These are phyloP conservation scores for Cutaneotrichosporon arboriforme DNA, from an alignment of 1,284 basidiomycete genomes.

Conservation along the genomic window DNA sequence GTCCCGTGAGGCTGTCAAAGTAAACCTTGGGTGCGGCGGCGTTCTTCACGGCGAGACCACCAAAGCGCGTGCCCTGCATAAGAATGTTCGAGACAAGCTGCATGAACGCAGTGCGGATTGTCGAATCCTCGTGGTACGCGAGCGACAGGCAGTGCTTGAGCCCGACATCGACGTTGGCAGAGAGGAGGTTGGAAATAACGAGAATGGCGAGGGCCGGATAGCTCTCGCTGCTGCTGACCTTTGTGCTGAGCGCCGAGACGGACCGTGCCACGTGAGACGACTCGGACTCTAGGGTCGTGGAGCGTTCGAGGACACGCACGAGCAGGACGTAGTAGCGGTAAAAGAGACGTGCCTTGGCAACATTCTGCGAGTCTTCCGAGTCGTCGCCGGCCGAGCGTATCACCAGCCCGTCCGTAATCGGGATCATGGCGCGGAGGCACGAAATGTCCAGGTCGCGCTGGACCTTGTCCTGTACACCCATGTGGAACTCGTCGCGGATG, in stretches of 20 bases:
- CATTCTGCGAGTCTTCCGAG: constrained; percentile 60
- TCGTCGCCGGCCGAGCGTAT: constrained; percentile 59
- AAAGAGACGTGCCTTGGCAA: constrained; percentile 69
- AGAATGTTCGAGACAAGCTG: constrained; percentile 83
- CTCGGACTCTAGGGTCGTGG: constrained; percentile 17
- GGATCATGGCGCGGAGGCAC: constrained; percentile 65
- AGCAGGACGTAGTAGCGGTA: constrained; percentile 67
- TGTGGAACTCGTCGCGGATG: constrained; percentile 21
- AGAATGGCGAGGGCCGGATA: constrained; percentile 50
- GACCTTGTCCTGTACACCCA: constrained; percentile 15
- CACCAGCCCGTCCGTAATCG: constrained; percentile 68
- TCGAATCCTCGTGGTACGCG: constrained; percentile 69
- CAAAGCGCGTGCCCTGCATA: constrained; percentile 60
- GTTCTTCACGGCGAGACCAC: constrained; percentile 26
- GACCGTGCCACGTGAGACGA: constrained; percentile 18
- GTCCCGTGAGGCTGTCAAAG: constrained; percentile 26
- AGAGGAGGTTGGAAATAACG: constrained; percentile 74
- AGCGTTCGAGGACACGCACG: constrained; percentile 59
- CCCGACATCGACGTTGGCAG: constrained; percentile 79
- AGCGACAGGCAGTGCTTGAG: constrained; percentile 79
- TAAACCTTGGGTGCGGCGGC: constrained; percentile 26
- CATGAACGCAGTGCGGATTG: constrained; percentile 74
- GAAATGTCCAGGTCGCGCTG: constrained; percentile 62
- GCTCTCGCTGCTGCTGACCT: constrained; percentile 9
- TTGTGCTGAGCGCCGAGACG: constrained; percentile 17